Conservation (phyloP, 306 rosid genomes). For the Prunus mira region DNA sequence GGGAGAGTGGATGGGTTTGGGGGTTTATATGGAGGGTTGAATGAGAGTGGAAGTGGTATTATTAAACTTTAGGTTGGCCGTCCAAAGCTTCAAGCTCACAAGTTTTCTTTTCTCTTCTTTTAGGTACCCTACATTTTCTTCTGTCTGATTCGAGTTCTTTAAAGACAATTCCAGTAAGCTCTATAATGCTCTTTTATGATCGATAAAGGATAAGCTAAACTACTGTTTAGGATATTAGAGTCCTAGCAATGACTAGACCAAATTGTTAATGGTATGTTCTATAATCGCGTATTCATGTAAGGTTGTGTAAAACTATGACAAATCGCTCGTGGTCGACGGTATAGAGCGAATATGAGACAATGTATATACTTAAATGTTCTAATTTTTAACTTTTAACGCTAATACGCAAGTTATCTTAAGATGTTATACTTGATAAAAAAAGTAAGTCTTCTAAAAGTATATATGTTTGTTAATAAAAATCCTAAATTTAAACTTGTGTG, state of each 20-base stretch:
- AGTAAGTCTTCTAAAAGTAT: too few species aligned
- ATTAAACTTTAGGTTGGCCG: conserved; percentile 22
- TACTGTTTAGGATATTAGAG: not conserved
- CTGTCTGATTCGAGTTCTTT: not conserved
- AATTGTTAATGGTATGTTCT: not conserved
- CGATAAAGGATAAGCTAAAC: not conserved
- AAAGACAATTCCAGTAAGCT: not conserved
- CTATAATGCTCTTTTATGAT: not conserved
- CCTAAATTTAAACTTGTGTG: too few species aligned
- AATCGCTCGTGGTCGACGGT: too few species aligned
- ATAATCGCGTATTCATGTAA: not conserved
- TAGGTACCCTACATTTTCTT: not conserved
- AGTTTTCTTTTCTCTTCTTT: not conserved
- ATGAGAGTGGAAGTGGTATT: not conserved
- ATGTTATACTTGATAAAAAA: too few species aligned
- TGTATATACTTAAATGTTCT: too few species aligned
- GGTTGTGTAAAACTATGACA: too few species aligned
- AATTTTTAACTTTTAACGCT: too few species aligned
- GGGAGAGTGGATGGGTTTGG: not conserved
- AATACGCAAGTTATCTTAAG: too few species aligned
- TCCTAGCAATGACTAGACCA: not conserved
- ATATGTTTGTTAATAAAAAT: too few species aligned
- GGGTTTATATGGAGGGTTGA: conserved; percentile 10
- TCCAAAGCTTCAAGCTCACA: not conserved
- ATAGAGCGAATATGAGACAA: too few species aligned